Conservation (phyloP, 345 rosid species). For the Eucalyptus curtisii region DNA sequence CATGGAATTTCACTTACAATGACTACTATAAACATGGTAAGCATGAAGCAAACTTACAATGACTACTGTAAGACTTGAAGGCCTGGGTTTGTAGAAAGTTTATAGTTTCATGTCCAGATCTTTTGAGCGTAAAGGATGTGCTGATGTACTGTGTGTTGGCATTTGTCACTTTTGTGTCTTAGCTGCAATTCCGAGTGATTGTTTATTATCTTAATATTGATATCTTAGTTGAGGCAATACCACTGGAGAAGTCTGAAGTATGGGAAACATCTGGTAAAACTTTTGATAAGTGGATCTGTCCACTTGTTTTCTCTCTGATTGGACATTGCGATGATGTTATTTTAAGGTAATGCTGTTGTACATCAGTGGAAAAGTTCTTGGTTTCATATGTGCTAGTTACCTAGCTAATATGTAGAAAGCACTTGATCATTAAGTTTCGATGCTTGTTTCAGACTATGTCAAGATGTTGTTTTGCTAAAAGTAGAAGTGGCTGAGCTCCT, state of each 20-base stretch:
- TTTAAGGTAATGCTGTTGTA: conserved; percentile 37
- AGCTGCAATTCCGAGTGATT: neutral
- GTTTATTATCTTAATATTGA: neutral
- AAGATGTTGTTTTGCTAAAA: conserved; percentile 67
- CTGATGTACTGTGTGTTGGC: neutral
- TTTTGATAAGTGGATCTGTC: conserved; percentile 87
- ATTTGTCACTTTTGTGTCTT: neutral
- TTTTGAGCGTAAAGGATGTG: neutral
- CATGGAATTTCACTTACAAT: neutral
- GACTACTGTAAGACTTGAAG: neutral
- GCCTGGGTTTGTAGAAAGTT: neutral
- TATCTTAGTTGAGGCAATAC: conserved; percentile 41
- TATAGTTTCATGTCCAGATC: neutral
- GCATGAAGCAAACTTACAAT: neutral
- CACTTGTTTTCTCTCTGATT: conserved; percentile 64
- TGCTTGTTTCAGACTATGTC: conserved; percentile 59
- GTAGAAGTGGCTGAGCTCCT: conserved; percentile 89
- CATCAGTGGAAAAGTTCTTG: neutral
- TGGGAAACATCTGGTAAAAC: conserved; percentile 72
- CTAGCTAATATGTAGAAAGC: neutral
- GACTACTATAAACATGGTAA: neutral
- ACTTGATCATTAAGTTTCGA: neutral
- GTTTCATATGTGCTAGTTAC: neutral
- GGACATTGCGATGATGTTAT: conserved; percentile 67
- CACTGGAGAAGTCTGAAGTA: conserved; percentile 46